Evolutionary conservation across 257 asterid species (phyloP).

Genomic region (Solanum corneliomulleri): DNA sequence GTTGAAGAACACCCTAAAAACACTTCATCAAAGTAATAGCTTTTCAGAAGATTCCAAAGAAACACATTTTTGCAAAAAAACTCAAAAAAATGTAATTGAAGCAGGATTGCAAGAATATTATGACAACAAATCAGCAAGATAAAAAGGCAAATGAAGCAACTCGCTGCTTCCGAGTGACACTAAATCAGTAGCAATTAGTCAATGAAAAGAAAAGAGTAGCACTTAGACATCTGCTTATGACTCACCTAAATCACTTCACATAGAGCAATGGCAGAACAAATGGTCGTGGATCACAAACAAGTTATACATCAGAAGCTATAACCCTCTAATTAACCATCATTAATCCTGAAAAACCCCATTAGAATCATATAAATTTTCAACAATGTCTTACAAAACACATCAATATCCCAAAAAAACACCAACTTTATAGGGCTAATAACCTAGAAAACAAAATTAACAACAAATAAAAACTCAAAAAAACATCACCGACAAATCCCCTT

Average conservation of each 20-base stretch:
- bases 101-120: background rate
- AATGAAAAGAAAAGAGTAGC: background rate
- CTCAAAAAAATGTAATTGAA: background rate
- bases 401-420: background rate
- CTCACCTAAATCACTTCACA: background rate
- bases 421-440: background rate
- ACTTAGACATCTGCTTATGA: background rate
- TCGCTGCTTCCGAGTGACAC: background rate
- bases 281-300: background rate
- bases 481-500: background rate
- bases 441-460: background rate
- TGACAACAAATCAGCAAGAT: background rate
- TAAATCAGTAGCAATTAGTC: background rate
- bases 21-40: background rate
- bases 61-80: background rate
- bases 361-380: background rate
- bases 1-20: background rate
- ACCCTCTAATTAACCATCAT: background rate
- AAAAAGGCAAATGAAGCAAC: background rate
- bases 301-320: background rate
- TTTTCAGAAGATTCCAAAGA: background rate
- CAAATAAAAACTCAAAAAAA: background rate
- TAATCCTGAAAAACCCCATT: background rate
- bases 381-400: background rate
- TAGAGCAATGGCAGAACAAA: background rate